Percentiles rank a stretch among this genome's conserved stretches.
phyloP scores from a whole-genome alignment of 2,329 filamentous ascomycete species.

The Zalaria sp. region DNA sequence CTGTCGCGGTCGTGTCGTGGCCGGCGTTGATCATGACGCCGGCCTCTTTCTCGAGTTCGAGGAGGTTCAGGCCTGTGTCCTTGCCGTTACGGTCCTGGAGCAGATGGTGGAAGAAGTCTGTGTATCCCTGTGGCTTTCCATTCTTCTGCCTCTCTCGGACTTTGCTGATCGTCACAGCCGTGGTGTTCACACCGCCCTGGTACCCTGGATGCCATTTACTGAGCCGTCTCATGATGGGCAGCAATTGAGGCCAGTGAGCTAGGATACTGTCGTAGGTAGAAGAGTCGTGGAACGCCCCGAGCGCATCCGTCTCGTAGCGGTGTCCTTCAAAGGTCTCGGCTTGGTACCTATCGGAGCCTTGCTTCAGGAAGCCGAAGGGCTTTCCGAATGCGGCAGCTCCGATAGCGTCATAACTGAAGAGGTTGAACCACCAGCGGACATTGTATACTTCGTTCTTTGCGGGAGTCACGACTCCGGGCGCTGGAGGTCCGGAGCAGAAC shows the following conservation, averaged over 20 bases:
- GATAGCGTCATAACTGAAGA: constrained; percentile 24
- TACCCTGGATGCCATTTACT: constrained; percentile 18
- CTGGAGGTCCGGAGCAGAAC: constrained; percentile 10
- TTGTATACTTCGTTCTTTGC: constrained; percentile 17
- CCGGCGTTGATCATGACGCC: constrained; percentile 39
- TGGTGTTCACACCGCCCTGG: no score
- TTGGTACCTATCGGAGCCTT: constrained; percentile 16
- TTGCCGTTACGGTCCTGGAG: constrained; percentile 37
- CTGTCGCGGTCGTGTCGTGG: constrained; percentile 35
- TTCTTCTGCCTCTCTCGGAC: constrained; percentile 32
- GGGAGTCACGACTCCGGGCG: constrained; percentile 1
- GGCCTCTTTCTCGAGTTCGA: constrained; percentile 44
- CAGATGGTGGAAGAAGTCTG: constrained; percentile 41
- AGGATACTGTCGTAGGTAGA: constrained; percentile 35
- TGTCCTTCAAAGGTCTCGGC: constrained; percentile 22
- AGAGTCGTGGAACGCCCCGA: constrained; percentile 26
- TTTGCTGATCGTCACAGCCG: constrained; percentile 32
- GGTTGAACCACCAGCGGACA: constrained; percentile 22
- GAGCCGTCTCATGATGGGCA: constrained; percentile 31
- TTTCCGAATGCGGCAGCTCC: constrained; percentile 24
- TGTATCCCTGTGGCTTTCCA: constrained; percentile 37
- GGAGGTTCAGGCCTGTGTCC: constrained; percentile 37
- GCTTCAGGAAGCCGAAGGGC: constrained; percentile 21
- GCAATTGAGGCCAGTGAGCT: constrained; percentile 29
- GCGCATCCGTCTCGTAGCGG: constrained; percentile 25